A percentile compares a stretch with the other conserved stretches of the same genome.
Conservation (phyloP, 768 basidiomycete species). For the Epithele typhae region DNA sequence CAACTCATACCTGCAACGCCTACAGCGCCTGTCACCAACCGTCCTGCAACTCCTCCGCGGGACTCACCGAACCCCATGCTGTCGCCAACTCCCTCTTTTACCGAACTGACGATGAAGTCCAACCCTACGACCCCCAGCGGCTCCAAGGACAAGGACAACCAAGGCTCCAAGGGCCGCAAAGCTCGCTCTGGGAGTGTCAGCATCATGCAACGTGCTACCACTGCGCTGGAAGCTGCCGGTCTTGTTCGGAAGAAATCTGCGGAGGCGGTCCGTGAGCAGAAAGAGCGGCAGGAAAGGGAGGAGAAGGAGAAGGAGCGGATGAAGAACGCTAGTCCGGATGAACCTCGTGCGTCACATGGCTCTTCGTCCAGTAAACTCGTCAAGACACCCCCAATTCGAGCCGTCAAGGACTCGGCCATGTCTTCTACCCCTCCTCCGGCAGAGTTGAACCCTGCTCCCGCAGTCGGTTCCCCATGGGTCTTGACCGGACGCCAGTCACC, state of each 20-base stretch:
- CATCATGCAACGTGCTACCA: slow-evolving; percentile 95
- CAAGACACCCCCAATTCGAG: slow-evolving; percentile 63
- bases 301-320: slow-evolving; percentile 42
- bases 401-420: slow-evolving; percentile 38
- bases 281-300: slow-evolving; percentile 52
- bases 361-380: slow-evolving; percentile 60
- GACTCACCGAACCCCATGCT: slow-evolving; percentile 30
- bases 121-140: slow-evolving; percentile 69
- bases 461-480: slow-evolving; percentile 72
- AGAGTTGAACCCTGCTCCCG: slow-evolving; percentile 24
- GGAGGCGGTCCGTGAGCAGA: slow-evolving; percentile 66
- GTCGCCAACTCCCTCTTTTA: slow-evolving; percentile 55
- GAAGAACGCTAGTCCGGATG: slow-evolving; percentile 44
- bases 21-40: slow-evolving; percentile 35
- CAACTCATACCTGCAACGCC: slow-evolving; percentile 79
- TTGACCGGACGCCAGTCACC: slow-evolving; percentile 41
- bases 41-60: slow-evolving; percentile 52
- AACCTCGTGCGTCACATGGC: slow-evolving; percentile 62
- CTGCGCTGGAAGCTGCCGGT: slow-evolving; percentile 81
- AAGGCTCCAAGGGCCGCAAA: slow-evolving; percentile 51
- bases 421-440: slow-evolving; percentile 45
- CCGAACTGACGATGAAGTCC: slow-evolving; percentile 49
- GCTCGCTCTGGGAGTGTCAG: slow-evolving; percentile 84
- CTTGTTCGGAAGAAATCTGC: slow-evolving; percentile 79
- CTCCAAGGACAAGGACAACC: slow-evolving; percentile 47